Base-by-base conservation (phyloP, 176 grass and related monocot genomes). In the Musa itinerans region DNA sequence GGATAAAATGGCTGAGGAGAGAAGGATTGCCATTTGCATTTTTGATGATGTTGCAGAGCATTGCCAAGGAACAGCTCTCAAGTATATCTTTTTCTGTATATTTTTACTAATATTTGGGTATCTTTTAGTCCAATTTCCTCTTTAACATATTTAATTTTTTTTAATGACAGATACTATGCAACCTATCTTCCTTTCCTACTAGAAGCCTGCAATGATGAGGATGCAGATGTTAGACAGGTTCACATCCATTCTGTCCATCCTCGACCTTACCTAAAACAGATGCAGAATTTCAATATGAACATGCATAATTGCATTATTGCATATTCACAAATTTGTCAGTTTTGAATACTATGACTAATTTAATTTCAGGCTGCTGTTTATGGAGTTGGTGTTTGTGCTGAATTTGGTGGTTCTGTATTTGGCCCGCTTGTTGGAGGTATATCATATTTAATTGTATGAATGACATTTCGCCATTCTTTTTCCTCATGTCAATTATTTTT, bases 21-120 rank as follows among this genome's bases (percentile, higher is more conserved):
- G 91, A 80, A 94, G 96, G 81, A 99, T 99, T 76, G 96, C 96
- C 77, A 99, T 99, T 69, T 99, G 96, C 80, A 86, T 99, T 34
- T 99, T 99, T 92, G 96, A 95, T 61, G 96, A 99, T 77, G 75
- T 99, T 82, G 91, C 84, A 64, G 96, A 99, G 79, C 96, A 99
- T 77, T 99, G 96, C 63, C 86, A 78, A 65, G 96, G 86, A 79
- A 80, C 85, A 55, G 86, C 96, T 88, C 80, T 92, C 14, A 99
- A 86, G 85, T 95, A 89, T 82, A 21, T 62, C 14, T 13, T 27
- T 26, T 54, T 73, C 26, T 15, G 14, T 22, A 13, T 55, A 0
- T 23, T 10, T 26, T 8, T 27, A 14, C 55, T 56, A 7, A 24
- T 74, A 14, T 25, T 26, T 26, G 14, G 7, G n/a, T 27, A 1